Evolutionary conservation across 352 stramenopile species (phyloP), one percentile per base, ranked within the genome.

Genomic region (Globisporangium camurandrum): DNA sequence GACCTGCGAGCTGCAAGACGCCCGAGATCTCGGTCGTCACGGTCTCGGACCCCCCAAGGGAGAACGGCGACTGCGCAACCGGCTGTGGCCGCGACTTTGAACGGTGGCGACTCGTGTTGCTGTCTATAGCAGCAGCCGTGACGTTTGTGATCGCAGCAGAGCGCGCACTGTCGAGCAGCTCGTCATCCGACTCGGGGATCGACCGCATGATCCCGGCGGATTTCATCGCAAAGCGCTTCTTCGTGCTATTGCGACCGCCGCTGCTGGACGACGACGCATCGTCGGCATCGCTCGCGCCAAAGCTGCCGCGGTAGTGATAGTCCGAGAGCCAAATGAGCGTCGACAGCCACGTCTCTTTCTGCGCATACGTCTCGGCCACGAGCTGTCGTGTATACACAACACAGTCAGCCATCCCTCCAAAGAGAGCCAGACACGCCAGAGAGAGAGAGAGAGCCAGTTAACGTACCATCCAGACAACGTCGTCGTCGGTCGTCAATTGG

Each of bases 341-440:
- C n/a, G 78, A 85, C 0, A 93, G 52, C 83, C 83, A 94, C n/a
- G 77, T 80, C 57, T 94, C 80, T 49, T 92, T 94, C 44, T 91
- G 81, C 16, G 65, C 79, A 45, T 84, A 84, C 23, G 69, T 85
- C 20, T 92, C 79, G 1, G 83, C 81, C 9, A 91, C 75, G 17
- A 94, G 51, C 81, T 41, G 19, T 34, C 9, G 30, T 34, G 30
- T 34, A 34, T 34, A 7, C 30, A 34, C 44, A 23, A 61, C 20
- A 20, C 46, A 51, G 28, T 62, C 19, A 16, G 65, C 28, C 22
- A 39, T 28, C 23, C 1, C 26, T 23, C 16, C 6, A 53, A 17
- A 45, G 39, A 66, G 16, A 48, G 59, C 19, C 43, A 7, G 11
- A n/a, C n/a, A n/a, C n/a, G n/a, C n/a, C n/a, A n/a, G n/a, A n/a